These are phyloP conservation scores for Ustilago bromivora DNA, from an alignment of 1,284 basidiomycete genomes.

Conservation along the genomic window DNA sequence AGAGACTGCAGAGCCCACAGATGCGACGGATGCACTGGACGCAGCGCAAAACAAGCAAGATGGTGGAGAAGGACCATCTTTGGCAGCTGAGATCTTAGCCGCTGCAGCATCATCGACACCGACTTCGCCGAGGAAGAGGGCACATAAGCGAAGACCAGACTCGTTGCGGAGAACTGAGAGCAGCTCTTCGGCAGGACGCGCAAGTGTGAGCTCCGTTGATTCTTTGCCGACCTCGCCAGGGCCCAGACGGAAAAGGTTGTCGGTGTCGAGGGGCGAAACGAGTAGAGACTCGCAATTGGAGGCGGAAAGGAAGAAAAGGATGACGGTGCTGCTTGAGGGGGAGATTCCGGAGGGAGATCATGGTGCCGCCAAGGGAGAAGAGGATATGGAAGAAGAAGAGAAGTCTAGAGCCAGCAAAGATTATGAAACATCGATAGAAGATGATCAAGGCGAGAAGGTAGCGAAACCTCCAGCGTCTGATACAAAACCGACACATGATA, in stretches of 20 bases:
- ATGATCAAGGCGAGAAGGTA: not conserved
- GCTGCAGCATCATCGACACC: constrained; percentile 26
- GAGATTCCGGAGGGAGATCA: constrained; percentile 56
- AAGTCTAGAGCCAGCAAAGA: not conserved
- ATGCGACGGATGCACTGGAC: not conserved
- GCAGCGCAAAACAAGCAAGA: not conserved
- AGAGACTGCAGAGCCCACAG: not conserved
- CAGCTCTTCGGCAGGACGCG: constrained; percentile 27
- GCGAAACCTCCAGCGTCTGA: not conserved
- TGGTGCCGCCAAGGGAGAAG: not conserved
- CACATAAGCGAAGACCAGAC: constrained; percentile 21
- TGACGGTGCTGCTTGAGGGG: constrained; percentile 59
- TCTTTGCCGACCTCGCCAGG: constrained; percentile 33
- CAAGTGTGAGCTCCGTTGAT: constrained; percentile 25
- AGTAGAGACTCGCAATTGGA: constrained; percentile 24
- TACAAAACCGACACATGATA: not conserved
- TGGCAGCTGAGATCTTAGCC: constrained; percentile 40
- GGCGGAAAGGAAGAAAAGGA: constrained; percentile 39
- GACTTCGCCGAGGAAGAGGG: constrained; percentile 23
- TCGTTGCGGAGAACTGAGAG: constrained; percentile 30
- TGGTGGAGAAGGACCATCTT: constrained; percentile 14
- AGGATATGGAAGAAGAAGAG: not conserved
- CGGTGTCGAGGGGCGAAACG: constrained; percentile 22
- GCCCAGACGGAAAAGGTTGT: constrained; percentile 31
- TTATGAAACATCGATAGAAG: not conserved